These are phyloP conservation scores for Aspergillus pseudotamarii DNA, from an alignment of 2,329 filamentous ascomycete species.

Conservation along the genomic window DNA sequence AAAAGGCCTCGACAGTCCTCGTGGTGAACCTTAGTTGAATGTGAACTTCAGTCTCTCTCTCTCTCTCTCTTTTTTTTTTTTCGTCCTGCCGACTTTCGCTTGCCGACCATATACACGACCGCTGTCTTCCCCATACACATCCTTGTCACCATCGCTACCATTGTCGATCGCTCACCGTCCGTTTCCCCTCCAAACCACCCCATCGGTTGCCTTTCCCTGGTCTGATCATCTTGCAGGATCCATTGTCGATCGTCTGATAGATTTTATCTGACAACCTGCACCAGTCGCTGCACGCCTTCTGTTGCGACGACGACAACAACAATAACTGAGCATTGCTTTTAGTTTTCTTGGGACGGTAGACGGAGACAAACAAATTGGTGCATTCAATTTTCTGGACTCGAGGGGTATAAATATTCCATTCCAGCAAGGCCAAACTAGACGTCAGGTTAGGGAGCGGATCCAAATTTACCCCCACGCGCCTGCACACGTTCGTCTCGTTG, in stretches of 20 bases:
- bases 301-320: neutral
- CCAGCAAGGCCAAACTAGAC: conserved; percentile 4
- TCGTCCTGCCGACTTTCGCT: conserved; percentile 6
- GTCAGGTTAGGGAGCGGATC: conserved; percentile 9
- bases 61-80: neutral
- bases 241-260: neutral
- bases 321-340: neutral
- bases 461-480: neutral
- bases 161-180: neutral
- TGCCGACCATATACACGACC: neutral
- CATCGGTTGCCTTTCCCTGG: neutral
- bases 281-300: neutral
- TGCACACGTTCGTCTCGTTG: conserved; percentile 6
- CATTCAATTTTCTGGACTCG: neutral
- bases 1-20: conserved; percentile 20
- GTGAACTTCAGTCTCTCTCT: neutral
- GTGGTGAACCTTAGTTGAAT: neutral
- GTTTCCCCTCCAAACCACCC: neutral
- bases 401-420: conserved; percentile 2
- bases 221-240: neutral
- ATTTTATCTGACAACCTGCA: neutral
- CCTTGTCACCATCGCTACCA: neutral
- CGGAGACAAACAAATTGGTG: neutral
- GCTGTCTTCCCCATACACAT: neutral
- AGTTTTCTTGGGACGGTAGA: neutral